Conservation (phyloP, 306 rosid species). For the Vicia villosa region DNA sequence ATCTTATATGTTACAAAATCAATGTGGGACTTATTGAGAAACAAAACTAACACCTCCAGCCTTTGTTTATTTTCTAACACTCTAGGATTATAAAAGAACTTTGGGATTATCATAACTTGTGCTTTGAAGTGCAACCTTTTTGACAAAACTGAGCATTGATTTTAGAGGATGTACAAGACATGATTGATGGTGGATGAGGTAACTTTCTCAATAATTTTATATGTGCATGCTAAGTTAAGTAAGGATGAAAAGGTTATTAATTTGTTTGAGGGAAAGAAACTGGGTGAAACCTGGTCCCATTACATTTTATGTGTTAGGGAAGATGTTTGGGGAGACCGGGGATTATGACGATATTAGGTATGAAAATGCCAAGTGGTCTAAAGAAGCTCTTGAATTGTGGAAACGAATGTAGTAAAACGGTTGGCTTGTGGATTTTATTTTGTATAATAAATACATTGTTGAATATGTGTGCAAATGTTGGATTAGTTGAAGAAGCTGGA, state of each 20-base stretch:
- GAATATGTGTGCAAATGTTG: too few species aligned
- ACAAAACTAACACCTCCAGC: too few species aligned
- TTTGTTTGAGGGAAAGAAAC: conserved; percentile 77
- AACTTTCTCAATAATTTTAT: conserved; percentile 75
- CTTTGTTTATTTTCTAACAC: too few species aligned
- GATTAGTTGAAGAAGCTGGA: too few species aligned
- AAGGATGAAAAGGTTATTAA: conserved; percentile 80
- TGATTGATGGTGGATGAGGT: conserved; percentile 95
- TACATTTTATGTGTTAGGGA: conserved; percentile 79
- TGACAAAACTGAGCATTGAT: conserved; percentile 84
- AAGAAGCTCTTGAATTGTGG: too few species aligned
- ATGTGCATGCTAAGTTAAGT: conserved; percentile 79
- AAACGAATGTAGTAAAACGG: too few species aligned
- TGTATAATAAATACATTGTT: too few species aligned
- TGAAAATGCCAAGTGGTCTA: conserved; percentile 2
- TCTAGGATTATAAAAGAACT: too few species aligned
- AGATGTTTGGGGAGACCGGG: conserved; percentile 97
- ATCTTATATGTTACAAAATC: too few species aligned
- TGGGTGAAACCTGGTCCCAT: conserved; percentile 89
- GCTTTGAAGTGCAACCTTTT: conserved; percentile 67
- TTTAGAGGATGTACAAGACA: conserved; percentile 89
- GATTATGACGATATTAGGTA: conserved; percentile 85
- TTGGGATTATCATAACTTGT: conserved; percentile 77
- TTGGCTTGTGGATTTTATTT: too few species aligned
- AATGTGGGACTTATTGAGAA: too few species aligned